These are phyloP conservation scores for Colletotrichum acutatum DNA, from an alignment of 2,329 filamentous ascomycete genomes.

Conservation along the genomic window DNA sequence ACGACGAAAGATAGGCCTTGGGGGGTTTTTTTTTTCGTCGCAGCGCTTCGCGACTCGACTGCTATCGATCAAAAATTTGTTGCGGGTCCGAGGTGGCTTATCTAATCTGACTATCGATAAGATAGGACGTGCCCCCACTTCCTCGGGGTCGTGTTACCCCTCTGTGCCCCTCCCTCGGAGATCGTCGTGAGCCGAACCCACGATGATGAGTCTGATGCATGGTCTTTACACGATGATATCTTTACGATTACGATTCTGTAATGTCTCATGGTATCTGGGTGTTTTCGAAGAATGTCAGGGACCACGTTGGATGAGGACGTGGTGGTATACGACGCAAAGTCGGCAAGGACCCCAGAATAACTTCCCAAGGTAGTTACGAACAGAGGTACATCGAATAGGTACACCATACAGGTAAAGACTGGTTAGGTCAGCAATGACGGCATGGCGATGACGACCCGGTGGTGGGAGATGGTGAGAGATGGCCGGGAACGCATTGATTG, in stretches of 20 bases:
- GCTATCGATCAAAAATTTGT: slow-evolving; percentile 29
- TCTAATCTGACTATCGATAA: slow-evolving; percentile 30
- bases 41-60: slow-evolving; percentile 23
- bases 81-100: slow-evolving; percentile 3
- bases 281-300: background rate
- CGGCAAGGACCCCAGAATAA: no score
- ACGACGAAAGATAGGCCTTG: slow-evolving; percentile 2
- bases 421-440: slow-evolving; percentile 18
- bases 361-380: background rate
- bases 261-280: background rate
- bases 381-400: background rate
- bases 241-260: background rate
- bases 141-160: background rate
- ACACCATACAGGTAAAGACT: no score
- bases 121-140: background rate
- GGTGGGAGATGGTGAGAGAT: background rate
- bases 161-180: background rate
- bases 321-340: background rate
- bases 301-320: background rate
- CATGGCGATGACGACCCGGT: slow-evolving; percentile 21
- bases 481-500: slow-evolving; percentile 16
- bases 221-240: background rate
- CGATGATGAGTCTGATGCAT: background rate
- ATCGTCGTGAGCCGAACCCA: background rate
- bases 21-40: slow-evolving; percentile 5